phyloP scores from a whole-genome alignment of 345 rosid species.

The Eucalyptus curtisii region DNA sequence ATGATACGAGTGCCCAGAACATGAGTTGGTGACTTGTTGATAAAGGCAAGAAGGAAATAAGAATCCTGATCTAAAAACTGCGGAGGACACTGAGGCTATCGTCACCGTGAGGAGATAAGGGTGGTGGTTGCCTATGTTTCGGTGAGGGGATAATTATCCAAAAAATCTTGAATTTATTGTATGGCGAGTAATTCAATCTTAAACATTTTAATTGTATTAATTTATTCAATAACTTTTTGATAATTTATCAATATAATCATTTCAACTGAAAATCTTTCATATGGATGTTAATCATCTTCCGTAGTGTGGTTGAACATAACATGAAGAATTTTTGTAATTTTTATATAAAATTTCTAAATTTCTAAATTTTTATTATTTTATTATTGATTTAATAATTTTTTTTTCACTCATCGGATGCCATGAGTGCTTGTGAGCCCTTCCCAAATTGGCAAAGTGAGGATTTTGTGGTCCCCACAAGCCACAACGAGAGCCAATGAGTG shows the following conservation, averaged over 20 bases:
- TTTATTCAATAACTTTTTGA: fast-evolving
- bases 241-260: no score
- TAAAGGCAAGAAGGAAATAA: no score
- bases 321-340: neutral
- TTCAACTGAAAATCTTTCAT: fast-evolving
- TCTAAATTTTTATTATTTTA: no score
- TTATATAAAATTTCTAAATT: no score
- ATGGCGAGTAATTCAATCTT: fast-evolving
- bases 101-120: no score
- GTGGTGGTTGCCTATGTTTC: neutral
- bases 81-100: neutral
- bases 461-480: neutral
- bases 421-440: neutral
- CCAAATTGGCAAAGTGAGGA: no score
- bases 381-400: neutral
- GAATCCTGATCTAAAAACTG: no score
- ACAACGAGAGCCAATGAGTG: fast-evolving
- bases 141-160: fast-evolving
- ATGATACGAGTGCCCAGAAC: neutral
- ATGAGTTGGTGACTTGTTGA: no score
- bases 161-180: no score
- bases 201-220: fast-evolving
- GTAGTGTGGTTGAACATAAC: fast-evolving
- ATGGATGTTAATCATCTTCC: fast-evolving
- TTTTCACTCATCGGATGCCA: fast-evolving